phyloP scores from a whole-genome alignment of 257 asterid species.

The Ilex asprella region DNA sequence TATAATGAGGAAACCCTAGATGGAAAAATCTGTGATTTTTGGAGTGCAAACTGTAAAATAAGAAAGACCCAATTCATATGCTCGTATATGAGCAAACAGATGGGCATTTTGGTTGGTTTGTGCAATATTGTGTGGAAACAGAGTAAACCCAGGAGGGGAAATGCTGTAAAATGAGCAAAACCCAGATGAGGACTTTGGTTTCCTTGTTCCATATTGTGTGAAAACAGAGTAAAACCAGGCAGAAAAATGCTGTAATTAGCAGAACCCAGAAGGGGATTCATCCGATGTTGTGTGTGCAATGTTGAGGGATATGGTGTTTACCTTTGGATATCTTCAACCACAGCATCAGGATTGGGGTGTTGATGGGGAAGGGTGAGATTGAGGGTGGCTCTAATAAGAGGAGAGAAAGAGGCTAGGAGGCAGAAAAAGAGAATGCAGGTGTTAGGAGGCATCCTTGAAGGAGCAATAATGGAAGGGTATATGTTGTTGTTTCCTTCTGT shows the following conservation, averaged over 20 bases:
- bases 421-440: conserved; percentile 36
- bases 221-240: conserved; percentile 17
- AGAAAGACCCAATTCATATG: too few species aligned
- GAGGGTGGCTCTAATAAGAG: conserved; percentile 23
- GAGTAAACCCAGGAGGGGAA: conserved; percentile 15
- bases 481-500: conserved; percentile 25
- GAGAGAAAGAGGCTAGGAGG: conserved; percentile 23
- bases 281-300: conserved; percentile 2
- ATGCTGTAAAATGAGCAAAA: conserved; percentile 7
- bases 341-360: conserved; percentile 90
- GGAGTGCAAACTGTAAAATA: background rate
- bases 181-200: conserved; percentile 7
- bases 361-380: conserved; percentile 80
- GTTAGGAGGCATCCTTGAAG: conserved; percentile 45
- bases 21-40: background rate
- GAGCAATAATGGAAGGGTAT: conserved; percentile 12
- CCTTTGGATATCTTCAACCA: conserved; percentile 71
- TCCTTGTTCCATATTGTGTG: background rate
- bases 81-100: conserved; percentile 9
- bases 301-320: conserved; percentile 10
- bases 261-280: conserved; percentile 15
- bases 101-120: background rate
- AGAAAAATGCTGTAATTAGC: conserved; percentile 6
- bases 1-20: background rate
- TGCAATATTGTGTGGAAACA: background rate